A percentile compares a stretch with the other conserved stretches of the same genome.
Evolutionary conservation across 176 grass and related monocot genomes (phyloP).

Genomic region (Typha latifolia): DNA sequence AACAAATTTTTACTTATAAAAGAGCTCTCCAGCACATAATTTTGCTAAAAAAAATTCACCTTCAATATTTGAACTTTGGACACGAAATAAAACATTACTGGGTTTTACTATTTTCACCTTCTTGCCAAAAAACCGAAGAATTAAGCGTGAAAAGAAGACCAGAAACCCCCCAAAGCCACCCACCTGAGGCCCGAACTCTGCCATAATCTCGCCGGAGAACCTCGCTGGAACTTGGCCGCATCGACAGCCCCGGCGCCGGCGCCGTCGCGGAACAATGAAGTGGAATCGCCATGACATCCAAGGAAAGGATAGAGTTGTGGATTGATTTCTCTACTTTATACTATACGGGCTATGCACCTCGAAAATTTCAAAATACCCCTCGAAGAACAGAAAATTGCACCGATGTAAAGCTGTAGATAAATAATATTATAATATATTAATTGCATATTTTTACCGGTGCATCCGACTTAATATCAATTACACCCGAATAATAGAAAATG

Average conservation of each 20-base stretch:
- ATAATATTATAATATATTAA: no score
- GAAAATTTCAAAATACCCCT: no score
- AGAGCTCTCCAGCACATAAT: neutral
- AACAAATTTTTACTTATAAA: neutral
- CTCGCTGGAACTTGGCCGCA: conserved; percentile 16
- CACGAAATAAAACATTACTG: neutral
- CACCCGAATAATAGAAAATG: no score
- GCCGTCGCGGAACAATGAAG: conserved; percentile 30
- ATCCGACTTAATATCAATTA: no score
- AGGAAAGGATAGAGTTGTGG: neutral
- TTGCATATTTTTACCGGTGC: no score
- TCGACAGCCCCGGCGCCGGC: conserved; percentile 1
- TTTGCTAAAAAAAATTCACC: neutral
- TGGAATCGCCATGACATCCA: conserved; percentile 42
- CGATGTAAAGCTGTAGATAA: no score
- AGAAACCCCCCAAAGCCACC: neutral
- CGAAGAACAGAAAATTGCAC: no score
- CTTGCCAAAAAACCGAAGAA: neutral
- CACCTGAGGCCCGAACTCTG: neutral
- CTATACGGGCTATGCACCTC: no score
- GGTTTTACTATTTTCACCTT: neutral
- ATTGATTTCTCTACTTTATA: no score
- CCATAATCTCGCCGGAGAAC: neutral
- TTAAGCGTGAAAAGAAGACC: neutral
- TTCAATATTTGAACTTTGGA: neutral